Evolutionary conservation across 768 basidiomycete genomes (phyloP), one percentile per base, ranked within the genome.

Genomic region (Pilatotrama ljubarskyi): DNA sequence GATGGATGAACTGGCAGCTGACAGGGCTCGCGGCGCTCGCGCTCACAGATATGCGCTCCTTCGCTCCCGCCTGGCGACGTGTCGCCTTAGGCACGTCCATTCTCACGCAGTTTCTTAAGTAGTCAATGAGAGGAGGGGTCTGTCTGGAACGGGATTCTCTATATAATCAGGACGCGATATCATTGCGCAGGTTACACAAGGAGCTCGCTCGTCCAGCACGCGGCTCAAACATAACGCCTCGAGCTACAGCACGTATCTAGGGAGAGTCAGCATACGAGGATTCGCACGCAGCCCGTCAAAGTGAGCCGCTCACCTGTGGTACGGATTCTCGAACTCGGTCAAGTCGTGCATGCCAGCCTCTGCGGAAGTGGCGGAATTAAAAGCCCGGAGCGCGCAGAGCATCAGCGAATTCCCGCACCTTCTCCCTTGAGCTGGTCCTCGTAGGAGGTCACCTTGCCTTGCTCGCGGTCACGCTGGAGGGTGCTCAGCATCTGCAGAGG

Each of bases 341-440:
- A 65, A 25, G 25, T 65, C 64, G 43, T 62, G 64, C 64, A 64
- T 64, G 43, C 64, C 64, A 37, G 64, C 64, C 64, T 65, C 64
- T 65, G 56, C 17, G 15, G 8, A 35, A 35, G 25, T 42, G 15
- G 55, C 15, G 5, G 37, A 24, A 9, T n/a, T n/a, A n/a, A n/a
- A n/a, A n/a, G n/a, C n/a, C n/a, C n/a, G n/a, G 9, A 35, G 32
- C 2, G 22, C 41, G 29, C n/a, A 11, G 8, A 32, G 7, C 14
- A 29, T 22, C 11, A 11, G 3, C 24, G 29, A 6, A 20, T 10
- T 5, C 2, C 24, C 48, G n/a, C 11, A 62, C 64, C 64, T 49
- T 65, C 58, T 40, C 64, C 60, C 51, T 59, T 65, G 3, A 65
- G 61, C 51, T 65, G 47, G 46, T 65, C 60, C 44, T 65, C 64